Base-by-base conservation (phyloP, 2,329 filamentous ascomycete genomes). In the Fusarium zealandicum region DNA sequence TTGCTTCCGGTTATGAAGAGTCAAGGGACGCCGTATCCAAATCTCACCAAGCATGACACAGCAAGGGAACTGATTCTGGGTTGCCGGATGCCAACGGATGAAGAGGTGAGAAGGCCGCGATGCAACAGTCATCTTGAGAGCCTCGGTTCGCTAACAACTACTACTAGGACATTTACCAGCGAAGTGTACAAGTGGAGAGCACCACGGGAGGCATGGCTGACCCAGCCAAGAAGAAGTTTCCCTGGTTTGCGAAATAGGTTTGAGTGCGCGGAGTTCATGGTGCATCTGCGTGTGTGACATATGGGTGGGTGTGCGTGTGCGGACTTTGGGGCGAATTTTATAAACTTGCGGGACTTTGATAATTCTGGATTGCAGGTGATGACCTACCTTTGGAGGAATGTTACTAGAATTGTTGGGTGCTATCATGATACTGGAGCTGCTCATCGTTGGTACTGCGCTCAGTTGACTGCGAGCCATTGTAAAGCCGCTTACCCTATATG, bases 1-100 rank as follows among this genome's bases (percentile, higher is more conserved):
- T 83, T 98, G 46, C 80, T 97, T 54, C 89, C 91, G 2, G 87
- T 99, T 48, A 96, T 97, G 83, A 89, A 88, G 75, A 96, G 93
- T 68, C 93, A 98, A 74, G 90, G 90, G 47, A 86, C 86, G 41
- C 87, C 92, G 5, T 97, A 97, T 66, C 84, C 86, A 20, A 89
- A 87, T 57, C 77, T 93, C 57, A 78, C 79, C 28, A 87, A 82
- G 66, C 87, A 89, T 66, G 88, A 93, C 54, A 80, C 83, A 46
- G 84, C 90, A 5, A 82, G 87, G 66, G 87, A 90, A 65, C 73
- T 96, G 67, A 86, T 97, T 50, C 75, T 97, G 60, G 91, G 96
- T 68, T 90, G 90, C 63, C 86, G 87, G 68, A 89, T 97, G 76
- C 81, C 86, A 37, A 89, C 87, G 49, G 92, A 96, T 75, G 92